Evolutionary conservation across 1,284 basidiomycete species (phyloP), one percentile per base, ranked within the genome.

Genomic region (Fomitopsis pinicola): DNA sequence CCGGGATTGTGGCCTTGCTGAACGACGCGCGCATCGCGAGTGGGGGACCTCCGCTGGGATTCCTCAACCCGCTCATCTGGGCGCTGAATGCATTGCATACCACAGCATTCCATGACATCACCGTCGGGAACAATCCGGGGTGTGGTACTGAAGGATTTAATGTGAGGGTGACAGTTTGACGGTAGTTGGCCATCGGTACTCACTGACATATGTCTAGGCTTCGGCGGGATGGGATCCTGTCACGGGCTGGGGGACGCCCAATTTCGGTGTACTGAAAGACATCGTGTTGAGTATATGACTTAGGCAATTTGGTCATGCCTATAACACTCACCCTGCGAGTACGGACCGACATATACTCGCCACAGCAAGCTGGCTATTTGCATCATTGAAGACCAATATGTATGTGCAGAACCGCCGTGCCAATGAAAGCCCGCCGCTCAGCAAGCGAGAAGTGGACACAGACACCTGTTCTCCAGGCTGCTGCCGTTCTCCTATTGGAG

Each of bases 21-120:
- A 87, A 87, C 69, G 83, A 84, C 63, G 76, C 76, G 26, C 78
- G 79, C n/a, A 66, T 83, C 44, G 66, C 73, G 0, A 60, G 68
- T 17, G 80, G 81, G 17, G 77, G 80, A 63, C 64, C 69, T 7
- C 63, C 74, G 42, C 72, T 83, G 5, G 82, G 82, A 1, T 84
- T 80, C 75, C 62, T 83, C n/a, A 83, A 83, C 71, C 81, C 82
- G 5, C 73, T 80, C 63, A 68, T 78, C 56, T 81, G 77, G 74
- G 58, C 66, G 22, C 42, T 67, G 45, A 60, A 63, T 38, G 66
- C 66, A 15, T 66, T 63, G 44, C 60, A 62, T 22, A 66, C 67
- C 12, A 62, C 59, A 9, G 79, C 71, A 8, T 75, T 83, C 66
- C 79, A 77, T 63, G 81, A 83, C 63, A 79, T 84, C 63, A 78